Evolutionary conservation across 768 basidiomycete species (phyloP).

Genomic region (Mycena galopus): DNA sequence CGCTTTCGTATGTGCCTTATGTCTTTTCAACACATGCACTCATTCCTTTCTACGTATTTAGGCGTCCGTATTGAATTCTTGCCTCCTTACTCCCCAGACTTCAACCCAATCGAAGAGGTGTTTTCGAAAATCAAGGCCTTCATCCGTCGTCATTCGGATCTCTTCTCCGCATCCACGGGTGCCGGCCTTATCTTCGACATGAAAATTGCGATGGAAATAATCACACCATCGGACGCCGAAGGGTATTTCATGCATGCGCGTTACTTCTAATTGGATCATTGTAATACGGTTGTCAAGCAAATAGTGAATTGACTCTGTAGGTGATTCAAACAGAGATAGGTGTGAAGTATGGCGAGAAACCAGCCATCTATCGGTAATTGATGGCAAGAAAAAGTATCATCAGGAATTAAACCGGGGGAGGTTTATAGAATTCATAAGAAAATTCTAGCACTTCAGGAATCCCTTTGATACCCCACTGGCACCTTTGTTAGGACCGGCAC

Average conservation of each 20-base stretch:
- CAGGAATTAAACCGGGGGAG: too few relatives aligned
- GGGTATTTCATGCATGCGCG: conserved; percentile 38
- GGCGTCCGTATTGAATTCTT: conserved; percentile 41
- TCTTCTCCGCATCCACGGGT: neutral
- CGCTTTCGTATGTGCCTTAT: conserved; percentile 28
- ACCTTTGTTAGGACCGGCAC: too few relatives aligned
- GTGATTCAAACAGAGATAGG: too few relatives aligned
- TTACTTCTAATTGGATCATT: conserved; percentile 29
- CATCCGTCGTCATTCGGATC: conserved; percentile 28
- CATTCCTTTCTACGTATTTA: too few relatives aligned
- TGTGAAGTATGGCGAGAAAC: too few relatives aligned
- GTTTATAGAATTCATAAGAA: too few relatives aligned
- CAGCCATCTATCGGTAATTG: too few relatives aligned
- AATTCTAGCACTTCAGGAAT: too few relatives aligned
- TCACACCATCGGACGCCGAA: conserved; percentile 30
- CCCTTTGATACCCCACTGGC: too few relatives aligned
- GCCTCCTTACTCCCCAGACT: conserved; percentile 49
- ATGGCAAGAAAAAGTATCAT: too few relatives aligned
- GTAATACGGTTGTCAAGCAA: neutral
- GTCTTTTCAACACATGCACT: neutral
- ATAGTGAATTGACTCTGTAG: too few relatives aligned
- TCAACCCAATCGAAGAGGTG: conserved; percentile 50
- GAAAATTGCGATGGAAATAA: conserved; percentile 29
- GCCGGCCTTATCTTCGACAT: conserved; percentile 25
- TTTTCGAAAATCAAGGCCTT: conserved; percentile 47